phyloP scores from a whole-genome alignment of 2,329 filamentous ascomycete genomes.

The Ceratocystis papillata region DNA sequence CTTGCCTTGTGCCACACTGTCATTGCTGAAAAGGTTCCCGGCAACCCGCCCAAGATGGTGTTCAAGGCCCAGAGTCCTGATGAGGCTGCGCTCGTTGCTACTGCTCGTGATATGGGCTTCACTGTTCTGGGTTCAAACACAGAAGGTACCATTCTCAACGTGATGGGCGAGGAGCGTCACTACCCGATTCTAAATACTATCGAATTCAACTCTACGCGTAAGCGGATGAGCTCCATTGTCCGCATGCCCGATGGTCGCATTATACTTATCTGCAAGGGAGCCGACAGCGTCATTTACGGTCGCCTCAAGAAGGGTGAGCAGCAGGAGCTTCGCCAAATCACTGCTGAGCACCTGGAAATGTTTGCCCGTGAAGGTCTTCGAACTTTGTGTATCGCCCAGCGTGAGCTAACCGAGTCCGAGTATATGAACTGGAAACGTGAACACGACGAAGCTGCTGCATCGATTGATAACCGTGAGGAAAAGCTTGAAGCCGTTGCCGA shows the following conservation, averaged over 20 bases:
- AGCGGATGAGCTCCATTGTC: constrained; percentile 95
- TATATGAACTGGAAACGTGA: constrained; percentile 77
- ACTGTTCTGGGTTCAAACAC: constrained; percentile 72
- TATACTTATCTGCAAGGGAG: constrained; percentile 90
- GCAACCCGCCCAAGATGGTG: constrained; percentile 80
- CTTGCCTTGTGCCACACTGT: constrained; percentile 95
- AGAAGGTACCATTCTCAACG: constrained; percentile 74
- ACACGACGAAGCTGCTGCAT: constrained; percentile 75
- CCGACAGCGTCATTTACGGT: constrained; percentile 94
- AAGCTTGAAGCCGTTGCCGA: constrained; percentile 86
- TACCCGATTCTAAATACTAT: constrained; percentile 88
- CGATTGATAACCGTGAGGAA: constrained; percentile 78
- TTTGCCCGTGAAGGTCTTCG: constrained; percentile 91
- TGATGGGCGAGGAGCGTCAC: constrained; percentile 72
- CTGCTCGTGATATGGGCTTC: constrained; percentile 89
- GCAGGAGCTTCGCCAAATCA: constrained; percentile 66
- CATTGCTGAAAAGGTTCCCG: constrained; percentile 77
- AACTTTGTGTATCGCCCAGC: constrained; percentile 86
- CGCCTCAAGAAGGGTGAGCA: constrained; percentile 78
- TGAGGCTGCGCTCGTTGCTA: constrained; percentile 86
- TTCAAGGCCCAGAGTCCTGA: constrained; percentile 98
- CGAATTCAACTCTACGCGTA: constrained; percentile 88
- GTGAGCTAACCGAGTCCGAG: constrained; percentile 67
- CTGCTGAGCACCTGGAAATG: constrained; percentile 90
- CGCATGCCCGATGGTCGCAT: constrained; percentile 87